Evolutionary conservation across 768 basidiomycete species (phyloP), one percentile per base, ranked within the genome.

Genomic region (Amyloporia xantha): DNA sequence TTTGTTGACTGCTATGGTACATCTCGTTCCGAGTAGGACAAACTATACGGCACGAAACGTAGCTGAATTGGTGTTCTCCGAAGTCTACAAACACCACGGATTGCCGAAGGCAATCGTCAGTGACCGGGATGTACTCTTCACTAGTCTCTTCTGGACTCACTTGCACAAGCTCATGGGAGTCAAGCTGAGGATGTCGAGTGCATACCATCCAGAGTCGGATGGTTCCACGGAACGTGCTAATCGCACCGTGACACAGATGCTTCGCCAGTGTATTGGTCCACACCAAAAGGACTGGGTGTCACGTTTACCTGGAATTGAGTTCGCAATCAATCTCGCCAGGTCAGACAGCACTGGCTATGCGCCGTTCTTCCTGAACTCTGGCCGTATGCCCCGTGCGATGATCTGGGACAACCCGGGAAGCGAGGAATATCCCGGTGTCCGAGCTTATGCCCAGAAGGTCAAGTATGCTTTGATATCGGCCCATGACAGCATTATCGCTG

Each of bases 401-500:
- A 53, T 55, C 10, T 69, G 67, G 68, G 49, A 60, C 13, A 37
- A 46, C n/a, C 36, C 47, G 5, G 15, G n/a, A 0, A 15, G 25
- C 1, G 24, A 47, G 0, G 51, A 53, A 21, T 64, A 55, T 17
- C 58, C 58, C 23, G 64, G 66, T 2, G 54, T 69, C 0, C 26
- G 52, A 2, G 35, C 21, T 0, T 71, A 67, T 41, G 60, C 63
- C 0, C 43, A 57, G 24, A 38, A 54, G 12, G 60, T 65, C 0
- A 37, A 60, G 12, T 26, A 49, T 0, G 61, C 66, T 9, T 38
- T 72, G 1, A 49, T 60, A 9, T 39, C 50, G 0, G 70, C 71
- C 0, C 71, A 74, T 48, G 64, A 76, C 48, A 59, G 64, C 0
- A 66, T 74, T 4, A 68, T 74, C 2, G 66, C 50, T 4, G 54